These are phyloP conservation scores for Selenicereus undatus DNA, from an alignment of 148 eudicot species.

Conservation along the genomic window DNA sequence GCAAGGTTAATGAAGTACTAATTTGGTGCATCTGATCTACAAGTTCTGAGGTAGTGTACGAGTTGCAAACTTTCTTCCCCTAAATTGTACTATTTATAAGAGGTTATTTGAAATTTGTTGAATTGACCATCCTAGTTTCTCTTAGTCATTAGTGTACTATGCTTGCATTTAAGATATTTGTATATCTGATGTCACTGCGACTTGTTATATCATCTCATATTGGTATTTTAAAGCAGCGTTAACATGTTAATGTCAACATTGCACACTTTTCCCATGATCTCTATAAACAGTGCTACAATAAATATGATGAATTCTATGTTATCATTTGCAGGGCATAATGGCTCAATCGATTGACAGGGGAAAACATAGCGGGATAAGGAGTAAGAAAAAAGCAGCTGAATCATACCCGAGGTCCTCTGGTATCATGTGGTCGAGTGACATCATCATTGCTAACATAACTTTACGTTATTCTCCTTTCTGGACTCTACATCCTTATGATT, in stretches of 20 bases:
- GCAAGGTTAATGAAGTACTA: background rate
- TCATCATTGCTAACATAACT: slow-evolving; percentile 74
- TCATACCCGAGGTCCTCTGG: slow-evolving; percentile 93
- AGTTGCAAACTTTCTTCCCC: background rate
- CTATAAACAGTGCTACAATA: background rate
- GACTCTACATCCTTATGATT: slow-evolving; percentile 97
- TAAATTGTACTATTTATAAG: background rate
- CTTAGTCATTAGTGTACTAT: background rate
- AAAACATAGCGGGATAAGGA: slow-evolving; percentile 90
- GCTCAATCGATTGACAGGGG: slow-evolving; percentile 96
- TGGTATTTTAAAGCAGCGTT: background rate
- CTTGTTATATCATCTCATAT: background rate
- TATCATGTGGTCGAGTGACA: slow-evolving; percentile 93
- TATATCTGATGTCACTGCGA: background rate
- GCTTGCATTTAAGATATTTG: background rate
- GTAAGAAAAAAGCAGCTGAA: slow-evolving; percentile 66
- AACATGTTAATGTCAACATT: background rate
- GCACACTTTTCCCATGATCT: background rate
- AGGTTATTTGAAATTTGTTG: background rate
- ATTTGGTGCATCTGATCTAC: background rate
- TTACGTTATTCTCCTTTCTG: slow-evolving; percentile 93
- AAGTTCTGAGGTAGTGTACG: background rate
- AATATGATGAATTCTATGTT: background rate
- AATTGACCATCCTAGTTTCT: background rate
- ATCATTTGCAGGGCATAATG: slow-evolving; percentile 75